Evolutionary conservation across 805 yeast genomes (phyloP).

Genomic region (Scheffersomyces stipitis): DNA sequence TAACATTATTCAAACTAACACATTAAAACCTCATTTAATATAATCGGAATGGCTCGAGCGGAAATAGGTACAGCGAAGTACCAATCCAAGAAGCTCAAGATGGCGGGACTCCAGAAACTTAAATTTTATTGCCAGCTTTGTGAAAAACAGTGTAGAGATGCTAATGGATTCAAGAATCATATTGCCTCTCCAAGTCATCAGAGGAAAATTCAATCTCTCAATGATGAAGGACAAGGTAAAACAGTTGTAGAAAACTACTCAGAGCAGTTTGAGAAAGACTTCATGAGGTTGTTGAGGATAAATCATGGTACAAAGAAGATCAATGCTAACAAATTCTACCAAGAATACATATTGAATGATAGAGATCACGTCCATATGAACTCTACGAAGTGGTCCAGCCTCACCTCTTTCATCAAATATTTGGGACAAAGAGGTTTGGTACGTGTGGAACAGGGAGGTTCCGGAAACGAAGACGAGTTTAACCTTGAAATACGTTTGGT

Average conservation of each 20-base stretch:
- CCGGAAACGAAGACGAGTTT: constrained; percentile 34
- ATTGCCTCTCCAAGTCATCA: constrained; percentile 78
- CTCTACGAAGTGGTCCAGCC: constrained; percentile 75
- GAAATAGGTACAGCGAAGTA: constrained; percentile 56
- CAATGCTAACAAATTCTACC: constrained; percentile 83
- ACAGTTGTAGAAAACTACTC: constrained; percentile 61
- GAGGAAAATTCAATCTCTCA: constrained; percentile 44
- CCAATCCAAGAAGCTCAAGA: constrained; percentile 73
- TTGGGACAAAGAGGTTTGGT: constrained; percentile 59
- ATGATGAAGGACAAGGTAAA: constrained; percentile 41
- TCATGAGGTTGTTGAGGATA: constrained; percentile 57
- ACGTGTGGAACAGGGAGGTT: constrained; percentile 38
- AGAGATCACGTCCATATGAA: constrained; percentile 87
- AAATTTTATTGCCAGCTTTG: constrained; percentile 91
- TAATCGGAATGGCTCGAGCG: constrained; percentile 34
- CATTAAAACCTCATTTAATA: too few species aligned
- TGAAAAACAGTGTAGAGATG: constrained; percentile 91
- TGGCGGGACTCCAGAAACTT: constrained; percentile 81
- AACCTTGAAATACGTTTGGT: constrained; percentile 32
- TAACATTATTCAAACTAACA: too few species aligned
- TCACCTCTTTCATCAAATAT: constrained; percentile 65
- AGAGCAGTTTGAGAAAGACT: constrained; percentile 57
- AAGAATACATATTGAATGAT: constrained; percentile 76
- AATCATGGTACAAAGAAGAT: constrained; percentile 81
- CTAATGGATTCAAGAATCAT: constrained; percentile 92